Evolutionary conservation across 2,329 filamentous ascomycete species (phyloP).

Genomic region (Aureobasidium leucospermi): DNA sequence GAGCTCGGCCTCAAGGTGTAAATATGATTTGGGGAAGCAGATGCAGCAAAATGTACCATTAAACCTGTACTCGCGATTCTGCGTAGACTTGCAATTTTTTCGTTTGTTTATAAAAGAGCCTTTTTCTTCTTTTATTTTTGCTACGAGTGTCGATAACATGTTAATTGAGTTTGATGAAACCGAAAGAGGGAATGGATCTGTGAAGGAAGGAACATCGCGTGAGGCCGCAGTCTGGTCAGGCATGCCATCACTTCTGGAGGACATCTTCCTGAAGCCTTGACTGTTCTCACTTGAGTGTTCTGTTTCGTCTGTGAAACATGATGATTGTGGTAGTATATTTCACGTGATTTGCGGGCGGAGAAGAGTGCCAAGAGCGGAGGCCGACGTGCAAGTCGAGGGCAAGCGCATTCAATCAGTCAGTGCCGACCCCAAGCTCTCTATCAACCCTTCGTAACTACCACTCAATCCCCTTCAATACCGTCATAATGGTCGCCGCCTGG

Average conservation of each 20-base stretch:
- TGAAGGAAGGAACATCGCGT: background rate
- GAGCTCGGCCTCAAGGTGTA: constrained; percentile 94
- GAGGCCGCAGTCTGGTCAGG: background rate
- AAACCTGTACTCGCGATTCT: constrained; percentile 16
- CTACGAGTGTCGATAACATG: background rate
- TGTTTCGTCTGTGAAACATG: background rate
- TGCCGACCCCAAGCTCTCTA: constrained; percentile 4
- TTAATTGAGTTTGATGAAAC: background rate
- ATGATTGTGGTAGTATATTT: background rate
- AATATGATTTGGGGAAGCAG: constrained; percentile 32
- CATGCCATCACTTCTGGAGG: no score
- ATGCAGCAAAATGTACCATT: constrained; percentile 30
- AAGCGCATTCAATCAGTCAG: constrained; percentile 3
- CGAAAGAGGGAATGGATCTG: background rate
- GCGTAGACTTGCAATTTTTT: constrained; percentile 14
- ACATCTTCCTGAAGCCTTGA: background rate
- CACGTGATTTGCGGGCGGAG: constrained; percentile 14
- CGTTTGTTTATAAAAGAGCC: constrained; percentile 13
- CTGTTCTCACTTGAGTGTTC: no score
- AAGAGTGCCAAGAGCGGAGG: background rate
- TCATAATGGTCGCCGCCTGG: constrained; percentile 94
- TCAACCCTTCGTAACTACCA: constrained; percentile 10
- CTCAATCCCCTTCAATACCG: constrained; percentile 24
- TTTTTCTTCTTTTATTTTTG: constrained; percentile 3
- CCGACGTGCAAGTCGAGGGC: background rate